phyloP scores from a whole-genome alignment of 129 eudicot species.

The Arctium lappa region DNA sequence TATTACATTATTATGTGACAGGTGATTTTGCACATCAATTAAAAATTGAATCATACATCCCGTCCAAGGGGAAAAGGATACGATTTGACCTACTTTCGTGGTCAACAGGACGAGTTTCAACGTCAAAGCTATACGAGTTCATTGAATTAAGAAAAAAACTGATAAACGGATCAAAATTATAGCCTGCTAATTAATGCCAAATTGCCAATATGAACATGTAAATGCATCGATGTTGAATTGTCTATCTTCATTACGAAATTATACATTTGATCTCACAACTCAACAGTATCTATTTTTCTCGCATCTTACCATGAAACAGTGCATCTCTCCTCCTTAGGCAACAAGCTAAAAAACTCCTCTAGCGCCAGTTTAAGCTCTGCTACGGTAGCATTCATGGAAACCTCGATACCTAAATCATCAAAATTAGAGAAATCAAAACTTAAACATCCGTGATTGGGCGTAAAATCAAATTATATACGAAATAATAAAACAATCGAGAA shows the following conservation, averaged over 20 bases:
- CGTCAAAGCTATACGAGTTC: conserved; percentile 6
- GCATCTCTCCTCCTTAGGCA: conserved; percentile 31
- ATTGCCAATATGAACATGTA: background rate
- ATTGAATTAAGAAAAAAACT: background rate
- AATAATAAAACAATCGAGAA: background rate
- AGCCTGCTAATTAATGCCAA: background rate
- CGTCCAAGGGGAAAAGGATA: background rate
- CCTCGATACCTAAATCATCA: conserved; percentile 36
- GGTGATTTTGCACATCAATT: background rate
- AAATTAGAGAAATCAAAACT: background rate
- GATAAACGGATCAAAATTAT: background rate
- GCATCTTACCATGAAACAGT: conserved; percentile 43
- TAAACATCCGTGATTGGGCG: background rate
- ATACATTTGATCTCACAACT: background rate
- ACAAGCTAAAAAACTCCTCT: conserved; percentile 39
- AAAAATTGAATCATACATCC: background rate
- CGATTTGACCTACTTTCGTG: conserved; percentile 1
- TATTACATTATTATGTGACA: background rate
- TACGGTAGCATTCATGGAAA: conserved; percentile 46
- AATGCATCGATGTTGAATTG: background rate
- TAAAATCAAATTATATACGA: background rate
- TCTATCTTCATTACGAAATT: background rate
- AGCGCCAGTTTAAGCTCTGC: conserved; percentile 44
- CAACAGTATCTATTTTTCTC: background rate
- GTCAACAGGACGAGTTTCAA: background rate